Evolutionary conservation across 2,329 filamentous ascomycete species (phyloP).

Genomic region (Rutstroemia sydowiana): DNA sequence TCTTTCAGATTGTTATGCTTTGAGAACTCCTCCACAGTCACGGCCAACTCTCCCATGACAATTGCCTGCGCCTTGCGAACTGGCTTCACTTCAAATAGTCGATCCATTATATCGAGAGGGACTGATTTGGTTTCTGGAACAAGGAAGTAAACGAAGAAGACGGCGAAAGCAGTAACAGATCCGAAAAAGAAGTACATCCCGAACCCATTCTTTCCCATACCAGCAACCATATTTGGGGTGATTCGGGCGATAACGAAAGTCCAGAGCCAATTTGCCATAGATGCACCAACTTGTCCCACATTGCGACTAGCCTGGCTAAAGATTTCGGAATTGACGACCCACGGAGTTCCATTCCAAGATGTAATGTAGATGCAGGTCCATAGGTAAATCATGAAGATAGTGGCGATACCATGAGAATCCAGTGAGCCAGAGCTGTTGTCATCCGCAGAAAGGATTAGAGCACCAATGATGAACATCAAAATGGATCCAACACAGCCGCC

Average conservation of each 20-base stretch:
- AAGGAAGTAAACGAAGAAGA: slow-evolving; percentile 53
- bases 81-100: slow-evolving; percentile 42
- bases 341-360: slow-evolving; percentile 24
- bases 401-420: background rate
- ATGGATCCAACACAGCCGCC: slow-evolving; percentile 20
- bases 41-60: slow-evolving; percentile 21
- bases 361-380: slow-evolving; percentile 19
- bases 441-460: background rate
- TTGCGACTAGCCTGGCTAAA: slow-evolving; percentile 21
- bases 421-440: background rate
- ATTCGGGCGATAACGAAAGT: slow-evolving; percentile 19
- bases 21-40: slow-evolving; percentile 18
- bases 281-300: slow-evolving; percentile 17
- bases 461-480: slow-evolving; percentile 16
- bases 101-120: slow-evolving; percentile 58
- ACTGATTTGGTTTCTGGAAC: slow-evolving; percentile 60
- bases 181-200: slow-evolving; percentile 45
- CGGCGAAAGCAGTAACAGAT: slow-evolving; percentile 38
- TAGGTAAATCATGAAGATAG: background rate
- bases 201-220: slow-evolving; percentile 11
- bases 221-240: slow-evolving; percentile 15
- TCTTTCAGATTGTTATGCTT: slow-evolving; percentile 8
- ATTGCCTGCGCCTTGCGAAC: slow-evolving; percentile 20
- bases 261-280: slow-evolving; percentile 18
- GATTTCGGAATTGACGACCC: slow-evolving; percentile 24